Evolutionary conservation across 768 basidiomycete genomes (phyloP), one percentile per base, ranked within the genome.

Genomic region (Roridomyces roridus): DNA sequence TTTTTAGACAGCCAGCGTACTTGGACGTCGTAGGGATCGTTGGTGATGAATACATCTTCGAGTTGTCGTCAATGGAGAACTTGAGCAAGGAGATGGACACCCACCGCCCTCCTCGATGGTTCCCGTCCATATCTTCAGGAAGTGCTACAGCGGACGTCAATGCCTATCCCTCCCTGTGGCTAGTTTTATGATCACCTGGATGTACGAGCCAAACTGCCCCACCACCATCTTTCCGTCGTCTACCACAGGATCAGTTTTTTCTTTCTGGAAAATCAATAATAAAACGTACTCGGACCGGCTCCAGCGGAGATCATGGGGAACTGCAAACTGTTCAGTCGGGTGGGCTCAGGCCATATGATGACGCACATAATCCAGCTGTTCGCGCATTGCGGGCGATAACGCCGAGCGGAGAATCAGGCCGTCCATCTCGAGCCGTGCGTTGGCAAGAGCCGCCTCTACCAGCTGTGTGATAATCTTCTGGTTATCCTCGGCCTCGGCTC

Each of bases 251-350:
- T 41, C 5, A 29, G 21, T 48, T n/a, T n/a, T n/a, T n/a, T n/a
- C n/a, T n/a, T n/a, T 31, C 0, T 11, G 26, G 12, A n/a, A n/a
- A 40, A 3, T 14, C 15, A 8, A 18, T 5, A 9, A 15, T 6
- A 7, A 42, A 47, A 60, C 55, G 20, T 46, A 62, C 60, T 63
- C 35, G 56, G 61, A 23, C 69, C 69, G 15, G 67, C 64, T 2
- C 69, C 69, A 42, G 68, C 69, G 18, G 67, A 64, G 47, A 70
- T 70, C 68, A 69, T 69, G 4, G 69, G 69, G 53, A 70, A 70
- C 50, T 70, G 55, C 42, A 34, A 18, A 31, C 6, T 11, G 7
- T 10, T 69, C 65, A 39, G 66, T 53, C 59, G 3, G 40, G 4
- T 14, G 42, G 23, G 35, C 28, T n/a, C 24, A 17, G 28, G 17